Evolutionary conservation across 192 early-diverging fungal species (phyloP).

Genomic region (Coemansia sp.): DNA sequence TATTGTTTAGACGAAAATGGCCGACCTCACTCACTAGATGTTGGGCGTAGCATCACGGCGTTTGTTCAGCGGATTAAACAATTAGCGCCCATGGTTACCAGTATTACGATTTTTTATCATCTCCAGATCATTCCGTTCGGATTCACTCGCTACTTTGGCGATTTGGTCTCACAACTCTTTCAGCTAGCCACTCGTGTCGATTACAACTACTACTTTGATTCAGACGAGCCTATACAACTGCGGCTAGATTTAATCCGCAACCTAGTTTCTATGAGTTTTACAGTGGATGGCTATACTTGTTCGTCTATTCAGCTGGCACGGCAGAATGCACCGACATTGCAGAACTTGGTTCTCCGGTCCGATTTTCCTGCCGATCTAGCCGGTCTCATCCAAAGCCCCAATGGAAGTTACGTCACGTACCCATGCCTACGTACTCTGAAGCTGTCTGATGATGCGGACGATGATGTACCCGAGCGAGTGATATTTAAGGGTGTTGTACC

Average conservation of each 20-base stretch:
- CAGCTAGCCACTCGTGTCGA: neutral
- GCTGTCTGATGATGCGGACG: neutral
- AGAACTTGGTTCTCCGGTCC: neutral
- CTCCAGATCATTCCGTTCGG: neutral
- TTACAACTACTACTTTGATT: neutral
- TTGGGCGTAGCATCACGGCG: neutral
- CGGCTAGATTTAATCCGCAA: neutral
- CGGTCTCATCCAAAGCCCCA: neutral
- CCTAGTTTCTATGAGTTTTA: neutral
- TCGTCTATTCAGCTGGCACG: neutral
- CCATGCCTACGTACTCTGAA: neutral
- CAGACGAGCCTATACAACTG: neutral
- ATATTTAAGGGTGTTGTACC: neutral
- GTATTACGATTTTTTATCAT: neutral
- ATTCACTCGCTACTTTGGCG: neutral
- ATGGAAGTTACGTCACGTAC: constrained; percentile 7
- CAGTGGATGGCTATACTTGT: neutral
- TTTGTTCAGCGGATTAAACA: neutral
- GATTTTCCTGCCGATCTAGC: neutral
- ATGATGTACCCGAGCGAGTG: neutral
- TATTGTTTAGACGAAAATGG: neutral
- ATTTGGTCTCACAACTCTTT: neutral
- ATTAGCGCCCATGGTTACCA: neutral
- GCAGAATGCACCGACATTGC: neutral
- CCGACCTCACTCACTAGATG: neutral